Conservation (phyloP, 768 basidiomycete genomes). For the Leccinum subgranulosum region DNA sequence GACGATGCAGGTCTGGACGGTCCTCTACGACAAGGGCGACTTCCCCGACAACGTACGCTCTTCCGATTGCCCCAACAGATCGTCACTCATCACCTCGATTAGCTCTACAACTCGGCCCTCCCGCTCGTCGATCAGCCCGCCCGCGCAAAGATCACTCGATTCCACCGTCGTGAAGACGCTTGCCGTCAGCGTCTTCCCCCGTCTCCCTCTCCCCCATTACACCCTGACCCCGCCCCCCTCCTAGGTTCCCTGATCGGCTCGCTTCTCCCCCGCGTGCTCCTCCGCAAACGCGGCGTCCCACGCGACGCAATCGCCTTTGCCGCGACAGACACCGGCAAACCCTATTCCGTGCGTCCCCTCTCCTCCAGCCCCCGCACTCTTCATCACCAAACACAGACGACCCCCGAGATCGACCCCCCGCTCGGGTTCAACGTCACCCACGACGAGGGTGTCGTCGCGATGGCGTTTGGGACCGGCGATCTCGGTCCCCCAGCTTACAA, state of each 20-base stretch:
- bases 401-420: constrained; percentile 44
- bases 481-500: constrained; percentile 54
- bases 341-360: constrained; percentile 58
- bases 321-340: constrained; percentile 65
- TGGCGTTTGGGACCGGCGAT: constrained; percentile 49
- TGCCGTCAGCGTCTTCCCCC: constrained; percentile 46
- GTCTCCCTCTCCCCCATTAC: neutral
- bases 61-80: neutral
- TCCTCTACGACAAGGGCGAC: constrained; percentile 34
- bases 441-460: constrained; percentile 68
- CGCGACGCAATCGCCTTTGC: constrained; percentile 48
- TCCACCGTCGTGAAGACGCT: constrained; percentile 70
- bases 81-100: too few species aligned
- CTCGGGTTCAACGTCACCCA: constrained; percentile 82
- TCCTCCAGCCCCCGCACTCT: neutral
- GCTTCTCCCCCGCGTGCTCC: constrained; percentile 65
- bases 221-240: neutral
- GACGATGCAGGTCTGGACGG: constrained; percentile 43
- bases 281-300: constrained; percentile 54
- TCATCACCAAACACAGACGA: constrained; percentile 37
- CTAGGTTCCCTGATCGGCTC: constrained; percentile 77
- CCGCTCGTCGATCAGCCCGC: constrained; percentile 55
- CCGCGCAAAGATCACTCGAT: constrained; percentile 55
- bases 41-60: constrained; percentile 37
- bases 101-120: constrained; percentile 67